These are phyloP conservation scores for Lithospermum erythrorhizon DNA, from an alignment of 257 asterid species.

Conservation along the genomic window DNA sequence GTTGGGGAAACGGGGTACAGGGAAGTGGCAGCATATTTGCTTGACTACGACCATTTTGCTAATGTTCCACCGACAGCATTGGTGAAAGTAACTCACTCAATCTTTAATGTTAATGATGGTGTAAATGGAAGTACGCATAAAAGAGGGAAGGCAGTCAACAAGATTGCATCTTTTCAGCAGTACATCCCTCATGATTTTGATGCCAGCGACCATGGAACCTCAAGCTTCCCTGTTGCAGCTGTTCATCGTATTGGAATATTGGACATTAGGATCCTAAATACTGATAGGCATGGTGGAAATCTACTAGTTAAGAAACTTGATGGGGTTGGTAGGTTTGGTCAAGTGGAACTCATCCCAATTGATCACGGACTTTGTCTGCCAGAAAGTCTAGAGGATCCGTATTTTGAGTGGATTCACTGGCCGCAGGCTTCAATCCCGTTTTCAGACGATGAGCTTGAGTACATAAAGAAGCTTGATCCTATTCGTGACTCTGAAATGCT, in stretches of 20 bases:
- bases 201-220: constrained; percentile 94
- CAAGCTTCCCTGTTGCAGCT: constrained; percentile 79
- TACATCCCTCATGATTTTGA: constrained; percentile 78
- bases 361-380: constrained; percentile 98
- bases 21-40: constrained; percentile 95
- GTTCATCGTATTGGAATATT: constrained; percentile 94
- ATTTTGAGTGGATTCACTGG: constrained; percentile 99
- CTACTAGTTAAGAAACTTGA: constrained; percentile 91
- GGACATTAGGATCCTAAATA: constrained; percentile 88
- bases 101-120: constrained; percentile 81
- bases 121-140: constrained; percentile 55
- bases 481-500: constrained; percentile 62
- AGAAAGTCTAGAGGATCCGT: constrained; percentile 88
- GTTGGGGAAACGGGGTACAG: constrained; percentile 95
- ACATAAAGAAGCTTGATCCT: constrained; percentile 68
- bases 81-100: constrained; percentile 78
- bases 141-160: constrained; percentile 55
- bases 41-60: constrained; percentile 75
- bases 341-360: constrained; percentile 82
- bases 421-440: constrained; percentile 97
- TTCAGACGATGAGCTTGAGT: constrained; percentile 85
- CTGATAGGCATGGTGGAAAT: constrained; percentile 95
- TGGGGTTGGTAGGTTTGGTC: constrained; percentile 68
- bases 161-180: constrained; percentile 87
- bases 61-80: constrained; percentile 92